Conservation (phyloP, 345 rosid species). For the Erodium maritimum region DNA sequence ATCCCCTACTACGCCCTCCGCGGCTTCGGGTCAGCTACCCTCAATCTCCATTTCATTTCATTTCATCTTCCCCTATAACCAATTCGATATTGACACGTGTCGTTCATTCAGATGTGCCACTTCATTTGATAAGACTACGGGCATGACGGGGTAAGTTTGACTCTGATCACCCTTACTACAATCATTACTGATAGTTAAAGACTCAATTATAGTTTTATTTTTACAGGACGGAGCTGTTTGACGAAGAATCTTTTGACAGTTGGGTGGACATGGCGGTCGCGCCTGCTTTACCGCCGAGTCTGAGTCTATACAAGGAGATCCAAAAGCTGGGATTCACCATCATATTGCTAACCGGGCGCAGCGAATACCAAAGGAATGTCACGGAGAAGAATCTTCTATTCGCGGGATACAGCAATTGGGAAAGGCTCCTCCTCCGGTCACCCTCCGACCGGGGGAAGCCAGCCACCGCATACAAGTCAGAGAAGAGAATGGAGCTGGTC, state of each 20-base stretch:
- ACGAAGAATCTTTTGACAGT: constrained; percentile 28
- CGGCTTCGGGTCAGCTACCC: constrained; percentile 57
- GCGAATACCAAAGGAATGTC: constrained; percentile 49
- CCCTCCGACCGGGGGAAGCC: constrained; percentile 38
- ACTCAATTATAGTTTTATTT: no score
- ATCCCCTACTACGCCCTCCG: constrained; percentile 47
- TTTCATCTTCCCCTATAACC: no score
- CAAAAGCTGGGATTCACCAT: constrained; percentile 50
- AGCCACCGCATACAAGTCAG: constrained; percentile 58
- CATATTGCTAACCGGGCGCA: constrained; percentile 59
- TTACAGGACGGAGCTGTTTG: constrained; percentile 41
- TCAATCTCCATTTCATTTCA: constrained; percentile 6
- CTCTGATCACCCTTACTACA: background rate
- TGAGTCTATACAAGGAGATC: constrained; percentile 49
- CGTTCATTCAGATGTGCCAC: no score
- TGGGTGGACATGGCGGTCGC: constrained; percentile 61
- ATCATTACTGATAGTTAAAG: constrained; percentile 18
- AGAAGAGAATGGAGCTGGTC: constrained; percentile 47
- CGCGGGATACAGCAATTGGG: constrained; percentile 58
- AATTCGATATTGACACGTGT: no score
- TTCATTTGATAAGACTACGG: no score
- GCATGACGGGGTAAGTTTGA: constrained; percentile 3
- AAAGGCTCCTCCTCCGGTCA: constrained; percentile 56
- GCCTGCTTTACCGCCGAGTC: constrained; percentile 52
- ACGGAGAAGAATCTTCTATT: constrained; percentile 52